Conservation (phyloP, 75 land plant species). For the Selaginella tamariscina region DNA sequence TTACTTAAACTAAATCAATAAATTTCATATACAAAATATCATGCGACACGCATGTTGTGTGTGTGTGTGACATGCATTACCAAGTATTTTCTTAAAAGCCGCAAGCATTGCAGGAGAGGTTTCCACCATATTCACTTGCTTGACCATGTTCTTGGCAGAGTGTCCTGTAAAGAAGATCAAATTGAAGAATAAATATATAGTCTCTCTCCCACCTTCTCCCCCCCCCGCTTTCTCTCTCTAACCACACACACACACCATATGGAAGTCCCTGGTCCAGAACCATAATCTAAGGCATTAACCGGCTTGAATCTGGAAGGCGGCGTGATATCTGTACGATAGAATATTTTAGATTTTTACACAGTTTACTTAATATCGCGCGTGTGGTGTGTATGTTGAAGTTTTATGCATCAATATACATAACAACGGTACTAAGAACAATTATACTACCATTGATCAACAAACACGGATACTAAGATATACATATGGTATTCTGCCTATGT, state of each 20-base stretch:
- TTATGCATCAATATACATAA: too few relatives aligned
- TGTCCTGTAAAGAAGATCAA: background rate
- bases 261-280: slow-evolving; percentile 86
- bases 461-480: too few relatives aligned
- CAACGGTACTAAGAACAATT: too few relatives aligned
- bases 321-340: slow-evolving; percentile 36
- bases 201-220: background rate
- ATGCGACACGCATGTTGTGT: background rate
- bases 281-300: slow-evolving; percentile 60
- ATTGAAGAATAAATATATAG: background rate
- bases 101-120: background rate
- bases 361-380: background rate
- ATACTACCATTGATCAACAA: too few relatives aligned
- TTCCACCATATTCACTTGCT: background rate
- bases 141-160: background rate
- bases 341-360: background rate
- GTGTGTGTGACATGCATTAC: too few relatives aligned
- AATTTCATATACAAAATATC: too few relatives aligned
- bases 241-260: too few relatives aligned
- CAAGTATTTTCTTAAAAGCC: background rate
- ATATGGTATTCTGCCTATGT: too few relatives aligned
- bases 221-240: too few relatives aligned
- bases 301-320: slow-evolving; percentile 64
- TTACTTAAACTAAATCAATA: too few relatives aligned
- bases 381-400: background rate